phyloP scores from a whole-genome alignment of 2,329 filamentous ascomycete species.

The Fusarium continuum region DNA sequence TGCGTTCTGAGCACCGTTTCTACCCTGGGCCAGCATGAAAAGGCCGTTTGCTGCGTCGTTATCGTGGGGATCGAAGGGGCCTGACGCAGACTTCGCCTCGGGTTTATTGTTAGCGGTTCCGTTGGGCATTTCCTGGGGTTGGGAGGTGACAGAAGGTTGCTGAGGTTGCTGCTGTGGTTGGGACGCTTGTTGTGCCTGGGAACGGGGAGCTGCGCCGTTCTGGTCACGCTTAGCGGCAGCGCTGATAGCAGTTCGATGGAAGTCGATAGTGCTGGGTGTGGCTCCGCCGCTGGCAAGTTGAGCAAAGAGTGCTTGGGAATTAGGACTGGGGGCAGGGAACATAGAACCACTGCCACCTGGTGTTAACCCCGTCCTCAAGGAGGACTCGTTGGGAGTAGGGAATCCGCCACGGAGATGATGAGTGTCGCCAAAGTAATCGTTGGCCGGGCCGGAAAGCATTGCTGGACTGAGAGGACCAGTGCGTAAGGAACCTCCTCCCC shows the following conservation, averaged over 20 bases:
- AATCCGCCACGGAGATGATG: slow-evolving; percentile 83
- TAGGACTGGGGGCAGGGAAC: slow-evolving; percentile 92
- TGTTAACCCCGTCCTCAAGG: slow-evolving; percentile 87
- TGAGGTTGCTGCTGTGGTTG: slow-evolving; percentile 24
- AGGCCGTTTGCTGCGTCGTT: slow-evolving; percentile 96
- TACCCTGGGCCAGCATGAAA: slow-evolving; percentile 83
- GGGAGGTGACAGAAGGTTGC: slow-evolving; percentile 54
- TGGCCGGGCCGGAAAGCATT: slow-evolving; percentile 88
- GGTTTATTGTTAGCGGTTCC: slow-evolving; percentile 54
- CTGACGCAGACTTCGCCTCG: slow-evolving; percentile 62
- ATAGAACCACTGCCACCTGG: slow-evolving; percentile 96
- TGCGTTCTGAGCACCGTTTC: slow-evolving; percentile 63
- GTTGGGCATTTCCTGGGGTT: slow-evolving; percentile 63
- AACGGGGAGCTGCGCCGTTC: slow-evolving; percentile 47
- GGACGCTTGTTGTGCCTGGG: slow-evolving; percentile 50
- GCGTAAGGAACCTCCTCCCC: slow-evolving; percentile 84
- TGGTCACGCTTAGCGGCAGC: slow-evolving; percentile 73
- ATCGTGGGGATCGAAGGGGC: slow-evolving; percentile 86
- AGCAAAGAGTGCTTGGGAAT: slow-evolving; percentile 83
- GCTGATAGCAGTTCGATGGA: slow-evolving; percentile 90
- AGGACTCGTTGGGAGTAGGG: slow-evolving; percentile 96
- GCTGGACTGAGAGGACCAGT: slow-evolving; percentile 95
- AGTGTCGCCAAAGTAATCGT: slow-evolving; percentile 88
- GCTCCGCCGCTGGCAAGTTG: slow-evolving; percentile 82
- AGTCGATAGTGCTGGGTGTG: slow-evolving; percentile 91